A percentile compares a stretch with the other conserved stretches of the same genome.
Conservation (phyloP, 345 rosid genomes). For the Schrenkiella parvula region DNA sequence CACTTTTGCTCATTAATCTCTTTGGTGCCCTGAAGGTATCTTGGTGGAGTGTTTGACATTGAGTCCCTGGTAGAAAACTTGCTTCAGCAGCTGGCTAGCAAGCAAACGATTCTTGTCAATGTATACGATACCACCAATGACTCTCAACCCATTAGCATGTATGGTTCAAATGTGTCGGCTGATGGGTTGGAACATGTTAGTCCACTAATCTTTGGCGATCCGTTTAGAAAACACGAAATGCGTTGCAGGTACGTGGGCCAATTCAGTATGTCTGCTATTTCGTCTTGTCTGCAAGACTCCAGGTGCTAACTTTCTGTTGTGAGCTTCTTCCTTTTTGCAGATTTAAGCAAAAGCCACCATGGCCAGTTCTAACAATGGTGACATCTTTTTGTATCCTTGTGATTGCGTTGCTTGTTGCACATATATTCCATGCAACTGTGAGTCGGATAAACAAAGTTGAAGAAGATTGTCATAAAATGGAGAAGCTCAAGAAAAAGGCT, state of each 20-base stretch:
- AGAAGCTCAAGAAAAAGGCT: slow-evolving; percentile 70
- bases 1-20: slow-evolving; percentile 9
- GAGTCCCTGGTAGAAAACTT: slow-evolving; percentile 90
- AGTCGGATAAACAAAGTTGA: slow-evolving; percentile 85
- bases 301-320: slow-evolving; percentile 7
- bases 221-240: slow-evolving; percentile 93
- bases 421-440: slow-evolving; percentile 73
- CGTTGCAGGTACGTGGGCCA: slow-evolving; percentile 69
- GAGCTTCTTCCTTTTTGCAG: slow-evolving; percentile 38
- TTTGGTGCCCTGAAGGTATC: slow-evolving; percentile 53
- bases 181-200: slow-evolving; percentile 63
- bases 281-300: not conserved
- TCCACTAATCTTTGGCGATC: slow-evolving; percentile 84
- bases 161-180: slow-evolving; percentile 61
- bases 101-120: slow-evolving; percentile 87
- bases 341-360: slow-evolving; percentile 81
- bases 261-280: not conserved
- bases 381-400: slow-evolving; percentile 70
- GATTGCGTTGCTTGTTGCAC: slow-evolving; percentile 72
- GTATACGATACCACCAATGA: slow-evolving; percentile 71
- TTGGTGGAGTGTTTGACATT: slow-evolving; percentile 90
- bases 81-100: slow-evolving; percentile 95
- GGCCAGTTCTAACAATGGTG: slow-evolving; percentile 62
- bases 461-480: slow-evolving; percentile 76
- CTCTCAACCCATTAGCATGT: slow-evolving; percentile 89